These are phyloP conservation scores for Nasturtium officinale DNA, from an alignment of 345 rosid species.

Conservation along the genomic window DNA sequence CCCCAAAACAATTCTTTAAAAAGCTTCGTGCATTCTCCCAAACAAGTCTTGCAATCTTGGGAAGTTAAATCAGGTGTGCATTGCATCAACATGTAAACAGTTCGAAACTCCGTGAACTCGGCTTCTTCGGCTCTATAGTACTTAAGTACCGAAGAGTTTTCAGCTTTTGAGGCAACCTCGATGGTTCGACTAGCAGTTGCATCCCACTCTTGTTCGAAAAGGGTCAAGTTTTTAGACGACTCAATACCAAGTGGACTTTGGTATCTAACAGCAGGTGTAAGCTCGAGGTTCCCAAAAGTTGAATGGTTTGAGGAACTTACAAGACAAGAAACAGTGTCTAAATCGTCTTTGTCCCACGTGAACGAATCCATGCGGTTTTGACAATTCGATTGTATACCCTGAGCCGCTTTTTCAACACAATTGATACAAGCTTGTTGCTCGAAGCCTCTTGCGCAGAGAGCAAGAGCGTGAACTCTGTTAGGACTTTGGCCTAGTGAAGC, in stretches of 20 bases:
- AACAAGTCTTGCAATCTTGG: constrained; percentile 39
- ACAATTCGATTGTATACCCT: constrained; percentile 24
- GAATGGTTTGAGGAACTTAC: constrained; percentile 43
- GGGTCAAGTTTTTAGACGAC: constrained; percentile 2
- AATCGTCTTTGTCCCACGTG: constrained; percentile 15
- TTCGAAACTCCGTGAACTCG: neutral
- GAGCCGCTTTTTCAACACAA: constrained; percentile 15
- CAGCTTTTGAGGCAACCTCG: neutral
- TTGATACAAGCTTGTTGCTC: constrained; percentile 27
- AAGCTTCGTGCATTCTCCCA: neutral
- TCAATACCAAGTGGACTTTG: constrained; percentile 22
- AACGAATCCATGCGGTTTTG: constrained; percentile 39
- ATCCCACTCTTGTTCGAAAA: constrained; percentile 42
- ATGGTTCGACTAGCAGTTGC: neutral
- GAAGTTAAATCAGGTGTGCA: constrained; percentile 53
- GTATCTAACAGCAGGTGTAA: neutral
- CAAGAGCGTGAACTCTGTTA: constrained; percentile 36
- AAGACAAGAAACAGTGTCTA: constrained; percentile 32
- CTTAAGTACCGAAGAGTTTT: constrained; percentile 31
- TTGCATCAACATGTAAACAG: constrained; percentile 43
- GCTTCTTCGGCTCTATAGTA: constrained; percentile 40
- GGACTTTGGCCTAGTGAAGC: constrained; percentile 28
- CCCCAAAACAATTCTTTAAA: constrained; percentile 31
- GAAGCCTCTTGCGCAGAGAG: constrained; percentile 42
- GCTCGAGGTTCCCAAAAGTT: constrained; percentile 37